Evolutionary conservation across 257 asterid species (phyloP).

Genomic region (Osmanthus fragrans): DNA sequence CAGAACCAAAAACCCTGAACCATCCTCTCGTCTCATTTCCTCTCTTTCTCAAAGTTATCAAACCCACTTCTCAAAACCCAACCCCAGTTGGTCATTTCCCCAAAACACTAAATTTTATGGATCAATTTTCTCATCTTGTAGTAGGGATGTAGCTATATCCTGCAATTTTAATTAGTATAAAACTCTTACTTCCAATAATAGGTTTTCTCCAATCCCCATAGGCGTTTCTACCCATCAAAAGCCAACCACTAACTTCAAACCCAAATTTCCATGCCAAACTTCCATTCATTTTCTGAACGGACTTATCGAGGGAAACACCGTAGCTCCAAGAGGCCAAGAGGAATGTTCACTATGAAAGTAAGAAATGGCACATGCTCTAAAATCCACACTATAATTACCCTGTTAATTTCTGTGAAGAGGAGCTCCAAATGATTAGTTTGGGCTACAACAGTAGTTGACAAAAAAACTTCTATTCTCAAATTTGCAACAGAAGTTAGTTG

Average conservation of each 20-base stretch:
- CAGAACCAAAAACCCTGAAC: neutral
- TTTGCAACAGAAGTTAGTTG: neutral
- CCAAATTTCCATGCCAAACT: neutral
- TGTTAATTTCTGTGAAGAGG: neutral
- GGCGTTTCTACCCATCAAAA: neutral
- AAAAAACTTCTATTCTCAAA: neutral
- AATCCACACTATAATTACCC: neutral
- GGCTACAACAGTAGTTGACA: neutral
- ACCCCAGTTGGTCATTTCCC: neutral
- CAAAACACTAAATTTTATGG: neutral
- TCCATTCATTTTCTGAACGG: neutral
- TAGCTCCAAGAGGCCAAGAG: neutral
- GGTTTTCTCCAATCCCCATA: neutral
- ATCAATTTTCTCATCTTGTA: neutral
- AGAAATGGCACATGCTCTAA: neutral
- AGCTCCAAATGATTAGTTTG: neutral
- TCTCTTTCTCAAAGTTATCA: neutral
- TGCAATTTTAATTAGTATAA: neutral
- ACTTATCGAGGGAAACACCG: neutral
- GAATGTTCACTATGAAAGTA: neutral
- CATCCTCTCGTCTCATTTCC: neutral
- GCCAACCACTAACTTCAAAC: neutral
- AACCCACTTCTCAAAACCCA: neutral
- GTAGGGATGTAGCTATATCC: neutral
- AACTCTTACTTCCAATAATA: neutral